Conservation (phyloP, 257 asterid species). For the Capsicum chinense region DNA sequence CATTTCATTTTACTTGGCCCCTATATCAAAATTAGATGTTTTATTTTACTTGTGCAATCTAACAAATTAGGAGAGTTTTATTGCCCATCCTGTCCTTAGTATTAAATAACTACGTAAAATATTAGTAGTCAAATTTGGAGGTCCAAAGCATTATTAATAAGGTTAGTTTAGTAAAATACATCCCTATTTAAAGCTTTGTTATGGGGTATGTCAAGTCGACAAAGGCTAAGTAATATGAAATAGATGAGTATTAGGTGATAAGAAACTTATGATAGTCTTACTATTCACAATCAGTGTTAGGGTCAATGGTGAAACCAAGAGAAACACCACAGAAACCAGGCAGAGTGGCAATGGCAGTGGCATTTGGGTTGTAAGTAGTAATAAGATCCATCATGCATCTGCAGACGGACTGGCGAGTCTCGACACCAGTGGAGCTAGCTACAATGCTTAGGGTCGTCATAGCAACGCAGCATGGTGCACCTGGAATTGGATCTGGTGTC, state of each 20-base stretch:
- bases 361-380: slow-evolving; percentile 54
- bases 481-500: slow-evolving; percentile 73
- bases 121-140: too few species aligned
- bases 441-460: slow-evolving; percentile 58
- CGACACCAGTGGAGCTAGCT: slow-evolving; percentile 41
- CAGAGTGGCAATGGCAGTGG: slow-evolving; percentile 86
- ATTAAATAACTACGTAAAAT: too few species aligned
- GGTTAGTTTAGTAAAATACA: too few species aligned
- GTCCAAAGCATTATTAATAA: too few species aligned
- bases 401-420: slow-evolving; percentile 62
- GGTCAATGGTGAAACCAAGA: slow-evolving; percentile 84
- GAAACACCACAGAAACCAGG: slow-evolving; percentile 94
- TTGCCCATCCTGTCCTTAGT: too few species aligned
- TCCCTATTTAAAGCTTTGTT: too few species aligned
- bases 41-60: too few species aligned
- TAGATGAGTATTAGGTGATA: neutral
- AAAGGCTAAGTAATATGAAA: too few species aligned
- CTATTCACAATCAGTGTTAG: slow-evolving; percentile 86
- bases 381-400: slow-evolving; percentile 76
- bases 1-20: too few species aligned
- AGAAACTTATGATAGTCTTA: slow-evolving; percentile 28
- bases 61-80: too few species aligned
- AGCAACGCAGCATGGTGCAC: slow-evolving; percentile 87
- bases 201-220: too few species aligned
- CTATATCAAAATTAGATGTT: too few species aligned